These are phyloP conservation scores for Dalbergia cochinchinensis DNA, from an alignment of 306 rosid genomes.

Conservation along the genomic window DNA sequence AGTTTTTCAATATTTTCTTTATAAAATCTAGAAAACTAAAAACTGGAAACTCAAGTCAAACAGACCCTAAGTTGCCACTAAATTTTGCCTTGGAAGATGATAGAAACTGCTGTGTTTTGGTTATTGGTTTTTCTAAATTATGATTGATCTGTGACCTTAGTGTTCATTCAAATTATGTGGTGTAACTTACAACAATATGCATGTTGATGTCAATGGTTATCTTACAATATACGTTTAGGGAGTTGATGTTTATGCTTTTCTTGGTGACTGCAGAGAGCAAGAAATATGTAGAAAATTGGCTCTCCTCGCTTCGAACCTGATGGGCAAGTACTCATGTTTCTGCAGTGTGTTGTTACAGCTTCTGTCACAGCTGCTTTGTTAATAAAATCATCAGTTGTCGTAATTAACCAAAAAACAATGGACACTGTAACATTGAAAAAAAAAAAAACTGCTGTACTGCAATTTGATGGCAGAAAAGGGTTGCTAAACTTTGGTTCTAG, in stretches of 20 bases:
- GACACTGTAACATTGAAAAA: not conserved
- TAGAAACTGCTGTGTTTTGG: not conserved
- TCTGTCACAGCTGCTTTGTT: constrained; percentile 24
- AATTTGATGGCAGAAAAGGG: constrained; percentile 20
- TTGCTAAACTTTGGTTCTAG: constrained; percentile 3
- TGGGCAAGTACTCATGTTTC: constrained; percentile 2
- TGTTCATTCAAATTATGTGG: not conserved
- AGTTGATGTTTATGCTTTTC: constrained; percentile 8
- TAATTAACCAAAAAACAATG: constrained; percentile 9
- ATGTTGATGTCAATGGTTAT: not conserved
- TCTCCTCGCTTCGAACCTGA: constrained; percentile 78
- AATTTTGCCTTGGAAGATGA: constrained; percentile 1
- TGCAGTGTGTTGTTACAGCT: not conserved
- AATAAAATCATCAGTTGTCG: not conserved
- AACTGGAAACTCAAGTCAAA: too few relatives aligned
- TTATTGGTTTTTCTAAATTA: constrained; percentile 19
- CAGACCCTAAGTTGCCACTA: not conserved
- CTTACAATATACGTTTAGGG: too few relatives aligned
- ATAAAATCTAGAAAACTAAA: too few relatives aligned
- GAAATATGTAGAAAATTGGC: constrained; percentile 83
- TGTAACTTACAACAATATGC: constrained; percentile 16
- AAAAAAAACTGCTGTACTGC: not conserved
- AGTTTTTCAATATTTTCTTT: too few relatives aligned
- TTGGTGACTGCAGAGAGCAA: constrained; percentile 70
- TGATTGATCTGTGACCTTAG: constrained; percentile 7